Evolutionary conservation across 2,329 filamentous ascomycete genomes (phyloP), one percentile per base, ranked within the genome.

Genomic region (Juglanconis sp.): DNA sequence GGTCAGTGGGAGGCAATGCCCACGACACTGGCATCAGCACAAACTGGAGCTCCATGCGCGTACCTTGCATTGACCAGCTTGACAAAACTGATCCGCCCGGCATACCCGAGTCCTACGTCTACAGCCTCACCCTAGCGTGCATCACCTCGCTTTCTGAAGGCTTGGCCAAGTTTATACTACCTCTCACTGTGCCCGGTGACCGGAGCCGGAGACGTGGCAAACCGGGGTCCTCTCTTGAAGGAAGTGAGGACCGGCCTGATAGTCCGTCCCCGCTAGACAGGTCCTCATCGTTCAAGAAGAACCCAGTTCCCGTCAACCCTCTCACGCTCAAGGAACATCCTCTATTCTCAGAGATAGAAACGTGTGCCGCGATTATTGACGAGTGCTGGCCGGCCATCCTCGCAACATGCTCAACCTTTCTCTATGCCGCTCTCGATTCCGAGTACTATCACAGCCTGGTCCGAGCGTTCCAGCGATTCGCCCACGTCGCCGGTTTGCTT

Each of bases 311-410:
- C 1, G 76, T 94, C 17, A 99, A 99, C 71, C 95, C 95, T 2
- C 77, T 99, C 3, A 81, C 82, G 1, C 74, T 96, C 7, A 85
- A 88, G 63, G 86, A 89, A 44, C 91, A 96, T 69, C 83, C 90
- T 0, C 79, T 92, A 8, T 82, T 87, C 56, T 72, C 79, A 1
- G 89, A 92, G 53, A 86, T 98, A 59, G 85, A 87, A 68, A 86
- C 87, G 2, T 94, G 91, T 67, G 91, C 92, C 11, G 83, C 83
- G 9, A 89, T 99, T 57, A 89, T 99, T 31, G 91, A 96, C 4
- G 84, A 91, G 66, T 98, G 94, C 72, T 99, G 95, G 95, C 95
- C 95, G 51, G 95, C 95, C 11, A 88, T 98, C 44, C 83, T 99
- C 53, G 94, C 95, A 1, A 95, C 92, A 2, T 97, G 92, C 68